A percentile compares a stretch with the other conserved stretches of the same genome.
Conservation (phyloP, 805 yeast genomes). For the Cyberlindnera japonica region DNA sequence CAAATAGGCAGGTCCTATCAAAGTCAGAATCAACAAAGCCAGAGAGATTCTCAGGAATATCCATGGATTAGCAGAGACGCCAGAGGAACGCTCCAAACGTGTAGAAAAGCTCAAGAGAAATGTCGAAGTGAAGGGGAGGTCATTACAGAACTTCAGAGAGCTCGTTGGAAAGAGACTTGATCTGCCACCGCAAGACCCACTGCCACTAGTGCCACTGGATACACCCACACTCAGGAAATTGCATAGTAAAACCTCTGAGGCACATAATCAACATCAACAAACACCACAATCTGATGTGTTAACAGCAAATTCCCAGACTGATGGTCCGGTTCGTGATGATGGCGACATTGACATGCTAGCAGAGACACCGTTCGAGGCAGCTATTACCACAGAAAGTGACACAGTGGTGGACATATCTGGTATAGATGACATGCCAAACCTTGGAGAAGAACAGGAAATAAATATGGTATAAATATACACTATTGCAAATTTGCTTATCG, state of each 20-base stretch:
- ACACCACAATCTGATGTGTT: not conserved
- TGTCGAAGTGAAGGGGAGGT: constrained; percentile 28
- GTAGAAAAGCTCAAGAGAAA: constrained; percentile 34
- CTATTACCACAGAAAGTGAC: constrained; percentile 5
- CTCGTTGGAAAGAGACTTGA: constrained; percentile 18
- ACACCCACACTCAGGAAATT: not conserved
- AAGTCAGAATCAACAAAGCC: constrained; percentile 37
- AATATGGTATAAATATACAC: not conserved
- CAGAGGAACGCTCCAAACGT: constrained; percentile 33
- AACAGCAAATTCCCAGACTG: not conserved
- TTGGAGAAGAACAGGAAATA: constrained; percentile 5
- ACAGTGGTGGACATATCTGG: constrained; percentile 8
- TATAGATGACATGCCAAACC: constrained; percentile 4
- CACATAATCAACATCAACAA: too few relatives aligned
- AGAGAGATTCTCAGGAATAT: constrained; percentile 36
- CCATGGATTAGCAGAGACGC: constrained; percentile 43
- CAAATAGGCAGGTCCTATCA: constrained; percentile 39
- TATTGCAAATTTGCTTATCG: too few relatives aligned
- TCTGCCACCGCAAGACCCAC: constrained; percentile 5
- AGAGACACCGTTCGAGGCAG: constrained; percentile 2
- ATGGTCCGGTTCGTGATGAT: not conserved
- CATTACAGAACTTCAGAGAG: constrained; percentile 23
- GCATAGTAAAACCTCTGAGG: too few relatives aligned
- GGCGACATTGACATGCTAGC: constrained; percentile 9
- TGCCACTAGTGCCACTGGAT: not conserved